A percentile compares a stretch with the other conserved stretches of the same genome.
These are phyloP conservation scores for Blepharisma stoltei DNA, from an alignment of 73 alveolate genomes.

Conservation along the genomic window DNA sequence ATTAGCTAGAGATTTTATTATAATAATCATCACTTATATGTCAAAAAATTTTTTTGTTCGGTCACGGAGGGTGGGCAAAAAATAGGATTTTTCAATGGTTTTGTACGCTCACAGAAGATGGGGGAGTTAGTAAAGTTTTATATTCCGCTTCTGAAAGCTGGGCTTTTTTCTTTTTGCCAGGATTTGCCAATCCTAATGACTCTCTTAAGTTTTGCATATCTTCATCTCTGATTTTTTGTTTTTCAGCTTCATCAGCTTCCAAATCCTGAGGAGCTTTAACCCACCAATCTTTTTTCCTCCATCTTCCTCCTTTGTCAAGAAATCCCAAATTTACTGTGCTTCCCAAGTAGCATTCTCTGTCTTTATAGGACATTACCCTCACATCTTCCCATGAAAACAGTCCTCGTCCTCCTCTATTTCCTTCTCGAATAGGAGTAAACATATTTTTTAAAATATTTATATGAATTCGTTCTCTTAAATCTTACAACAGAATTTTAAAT, in stretches of 20 bases:
- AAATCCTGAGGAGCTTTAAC: slow-evolving; percentile 5
- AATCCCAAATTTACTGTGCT: slow-evolving; percentile 86
- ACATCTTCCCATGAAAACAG: slow-evolving; percentile 97
- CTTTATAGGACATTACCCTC: slow-evolving; percentile 84
- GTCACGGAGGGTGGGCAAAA: no score
- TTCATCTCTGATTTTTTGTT: slow-evolving; percentile 37
- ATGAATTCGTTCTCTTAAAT: no score
- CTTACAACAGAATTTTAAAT: no score
- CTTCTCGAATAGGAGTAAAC: slow-evolving; percentile 80
- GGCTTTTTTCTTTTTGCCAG: slow-evolving; percentile 48
- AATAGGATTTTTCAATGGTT: no score
- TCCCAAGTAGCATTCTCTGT: slow-evolving; percentile 95
- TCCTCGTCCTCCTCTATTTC: slow-evolving; percentile 97
- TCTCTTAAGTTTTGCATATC: slow-evolving; percentile 49
- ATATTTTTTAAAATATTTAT: not conserved
- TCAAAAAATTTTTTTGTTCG: no score
- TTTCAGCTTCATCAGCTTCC: slow-evolving; percentile 38
- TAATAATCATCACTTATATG: no score
- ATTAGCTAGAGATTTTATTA: no score
- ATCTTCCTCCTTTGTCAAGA: slow-evolving; percentile 97
- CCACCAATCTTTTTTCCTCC: slow-evolving; percentile 97
- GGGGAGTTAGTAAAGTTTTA: no score
- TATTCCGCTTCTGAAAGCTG: not conserved
- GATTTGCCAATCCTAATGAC: slow-evolving; percentile 47
- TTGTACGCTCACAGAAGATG: no score